Percentiles rank a stretch among this genome's conserved stretches.
These are phyloP conservation scores for Iodosphaeria phyllophila DNA, from an alignment of 2,329 filamentous ascomycete species.

Conservation along the genomic window DNA sequence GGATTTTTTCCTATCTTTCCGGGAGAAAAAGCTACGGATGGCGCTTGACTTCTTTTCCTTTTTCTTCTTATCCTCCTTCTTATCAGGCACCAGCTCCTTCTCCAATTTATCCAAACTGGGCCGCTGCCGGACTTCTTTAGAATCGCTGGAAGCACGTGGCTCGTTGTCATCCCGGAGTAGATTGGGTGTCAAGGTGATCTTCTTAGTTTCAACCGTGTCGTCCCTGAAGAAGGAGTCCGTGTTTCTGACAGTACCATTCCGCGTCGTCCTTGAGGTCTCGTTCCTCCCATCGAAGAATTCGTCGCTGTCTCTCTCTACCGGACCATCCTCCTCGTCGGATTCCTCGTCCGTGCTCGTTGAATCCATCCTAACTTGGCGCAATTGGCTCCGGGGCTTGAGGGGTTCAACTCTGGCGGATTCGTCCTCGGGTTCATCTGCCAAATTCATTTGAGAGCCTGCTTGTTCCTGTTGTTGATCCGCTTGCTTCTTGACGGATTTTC, in stretches of 20 bases:
- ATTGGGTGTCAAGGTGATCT: conserved; percentile 91
- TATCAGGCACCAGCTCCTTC: conserved; percentile 24
- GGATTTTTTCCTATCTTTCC: conserved; percentile 40
- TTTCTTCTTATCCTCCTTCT: conserved; percentile 29
- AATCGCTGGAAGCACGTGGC: conserved; percentile 21
- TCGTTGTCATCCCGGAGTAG: conserved; percentile 65
- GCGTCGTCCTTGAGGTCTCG: conserved; percentile 41
- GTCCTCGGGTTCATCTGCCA: conserved; percentile 18
- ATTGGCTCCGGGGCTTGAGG: conserved; percentile 25
- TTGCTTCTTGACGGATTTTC: conserved; percentile 15
- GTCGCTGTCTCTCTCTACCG: conserved; percentile 28
- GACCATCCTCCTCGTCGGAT: conserved; percentile 12
- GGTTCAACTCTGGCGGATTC: conserved; percentile 37
- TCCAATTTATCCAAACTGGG: conserved; percentile 51
- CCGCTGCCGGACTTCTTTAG: conserved; percentile 28
- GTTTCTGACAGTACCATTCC: conserved; percentile 74
- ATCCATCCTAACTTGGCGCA: conserved; percentile 20
- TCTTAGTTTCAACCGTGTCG: conserved; percentile 85
- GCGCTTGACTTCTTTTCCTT: conserved; percentile 24
- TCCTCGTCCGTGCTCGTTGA: conserved; percentile 16
- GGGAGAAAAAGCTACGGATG: conserved; percentile 41
- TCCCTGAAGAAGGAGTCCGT: conserved; percentile 97
- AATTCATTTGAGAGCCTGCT: conserved; percentile 11
- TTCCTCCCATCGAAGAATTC: conserved; percentile 42
- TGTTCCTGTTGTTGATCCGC: conserved; percentile 11